A percentile compares a stretch with the other conserved stretches of the same genome.
Conservation (phyloP, 495 filamentous ascomycete genomes). For the Thozetella sp. region DNA sequence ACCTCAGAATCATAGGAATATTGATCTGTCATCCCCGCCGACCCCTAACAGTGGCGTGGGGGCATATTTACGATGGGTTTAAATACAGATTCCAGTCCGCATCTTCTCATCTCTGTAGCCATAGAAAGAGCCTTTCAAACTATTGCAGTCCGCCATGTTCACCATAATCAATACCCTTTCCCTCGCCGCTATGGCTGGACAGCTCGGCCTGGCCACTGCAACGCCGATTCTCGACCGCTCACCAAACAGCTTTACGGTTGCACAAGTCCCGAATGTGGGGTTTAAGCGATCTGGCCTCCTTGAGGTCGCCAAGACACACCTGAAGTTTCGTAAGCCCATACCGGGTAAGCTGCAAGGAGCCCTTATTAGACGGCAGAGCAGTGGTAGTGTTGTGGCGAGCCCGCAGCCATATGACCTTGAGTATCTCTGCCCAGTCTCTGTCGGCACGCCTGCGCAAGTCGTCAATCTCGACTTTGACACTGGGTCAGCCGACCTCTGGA, state of each 20-base stretch:
- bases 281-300: neutral
- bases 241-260: neutral
- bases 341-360: neutral
- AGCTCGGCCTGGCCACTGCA: neutral
- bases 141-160: neutral
- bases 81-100: too few relatives aligned
- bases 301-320: neutral
- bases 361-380: conserved; percentile 29
- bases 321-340: neutral
- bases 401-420: conserved; percentile 58
- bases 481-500: conserved; percentile 69
- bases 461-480: conserved; percentile 71
- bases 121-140: too few relatives aligned
- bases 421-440: conserved; percentile 63
- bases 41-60: too few relatives aligned
- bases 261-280: neutral
- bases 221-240: neutral
- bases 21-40: too few relatives aligned
- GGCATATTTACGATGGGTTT: too few relatives aligned
- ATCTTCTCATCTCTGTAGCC: too few relatives aligned
- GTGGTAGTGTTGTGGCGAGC: conserved; percentile 41
- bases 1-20: too few relatives aligned
- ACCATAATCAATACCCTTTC: neutral
- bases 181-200: neutral
- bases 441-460: conserved; percentile 54